Conservation (phyloP, 768 basidiomycete genomes). For the Boletus rubropictus region DNA sequence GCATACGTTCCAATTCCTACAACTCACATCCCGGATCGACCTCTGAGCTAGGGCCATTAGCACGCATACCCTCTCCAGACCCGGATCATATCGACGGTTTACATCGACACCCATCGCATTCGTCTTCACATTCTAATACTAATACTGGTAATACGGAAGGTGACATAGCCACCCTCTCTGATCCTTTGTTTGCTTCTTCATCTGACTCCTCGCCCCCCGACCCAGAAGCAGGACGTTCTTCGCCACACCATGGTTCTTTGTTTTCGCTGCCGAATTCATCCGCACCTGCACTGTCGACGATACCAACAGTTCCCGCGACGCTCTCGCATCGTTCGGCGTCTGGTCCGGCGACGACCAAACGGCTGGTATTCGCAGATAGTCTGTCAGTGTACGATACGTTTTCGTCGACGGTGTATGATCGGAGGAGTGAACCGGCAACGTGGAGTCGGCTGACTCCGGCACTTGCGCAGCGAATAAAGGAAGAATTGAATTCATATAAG, state of each 20-base stretch:
- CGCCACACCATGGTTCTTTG: constrained; percentile 38
- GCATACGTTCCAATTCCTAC: constrained; percentile 82
- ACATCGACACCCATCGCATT: constrained; percentile 58
- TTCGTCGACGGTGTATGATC: constrained; percentile 83
- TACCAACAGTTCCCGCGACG: constrained; percentile 42
- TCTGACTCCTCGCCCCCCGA: constrained; percentile 32
- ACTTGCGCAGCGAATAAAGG: constrained; percentile 94
- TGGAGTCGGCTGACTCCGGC: constrained; percentile 95
- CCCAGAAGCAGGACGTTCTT: constrained; percentile 33
- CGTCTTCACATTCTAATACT: constrained; percentile 36
- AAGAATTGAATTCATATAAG: constrained; percentile 97
- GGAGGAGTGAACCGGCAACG: constrained; percentile 92
- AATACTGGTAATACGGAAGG: constrained; percentile 21
- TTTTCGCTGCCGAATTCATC: constrained; percentile 87
- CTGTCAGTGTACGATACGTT: constrained; percentile 98
- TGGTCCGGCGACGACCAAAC: constrained; percentile 65
- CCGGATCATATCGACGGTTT: constrained; percentile 86
- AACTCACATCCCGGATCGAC: constrained; percentile 43
- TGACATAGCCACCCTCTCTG: constrained; percentile 42
- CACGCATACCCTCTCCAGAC: constrained; percentile 77
- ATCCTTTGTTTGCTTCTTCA: constrained; percentile 49
- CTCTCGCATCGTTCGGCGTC: constrained; percentile 73
- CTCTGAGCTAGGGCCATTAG: constrained; percentile 65
- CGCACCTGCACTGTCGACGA: constrained; percentile 74
- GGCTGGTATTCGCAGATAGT: constrained; percentile 84